A percentile compares a stretch with the other conserved stretches of the same genome.
phyloP scores from a whole-genome alignment of 1,284 basidiomycete species.

The Apiotrichum laibachii region DNA sequence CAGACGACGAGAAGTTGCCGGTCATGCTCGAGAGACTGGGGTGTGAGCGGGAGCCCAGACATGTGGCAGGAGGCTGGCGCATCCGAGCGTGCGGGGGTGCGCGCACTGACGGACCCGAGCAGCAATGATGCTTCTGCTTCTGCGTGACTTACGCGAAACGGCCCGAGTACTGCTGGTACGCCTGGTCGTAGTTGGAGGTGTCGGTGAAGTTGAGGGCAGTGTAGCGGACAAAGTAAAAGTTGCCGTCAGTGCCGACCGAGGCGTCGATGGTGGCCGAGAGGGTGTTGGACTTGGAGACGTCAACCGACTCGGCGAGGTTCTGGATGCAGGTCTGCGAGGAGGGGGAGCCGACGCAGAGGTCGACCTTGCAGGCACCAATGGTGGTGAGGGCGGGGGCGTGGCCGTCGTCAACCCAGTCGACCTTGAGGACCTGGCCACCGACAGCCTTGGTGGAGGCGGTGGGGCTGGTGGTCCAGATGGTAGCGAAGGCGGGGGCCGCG shows the following conservation, averaged over 20 bases:
- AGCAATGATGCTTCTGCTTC: too few relatives aligned
- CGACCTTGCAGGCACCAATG: conserved; percentile 64
- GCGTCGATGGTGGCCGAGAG: conserved; percentile 63
- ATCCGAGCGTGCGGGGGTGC: too few relatives aligned
- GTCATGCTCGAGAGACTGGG: conserved; percentile 42
- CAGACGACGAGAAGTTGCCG: conserved; percentile 41
- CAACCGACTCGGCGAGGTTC: conserved; percentile 57
- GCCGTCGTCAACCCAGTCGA: conserved; percentile 68
- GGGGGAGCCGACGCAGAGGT: conserved; percentile 60
- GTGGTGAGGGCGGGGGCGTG: conserved; percentile 57
- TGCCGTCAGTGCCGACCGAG: conserved; percentile 60
- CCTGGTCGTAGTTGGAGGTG: conserved; percentile 54
- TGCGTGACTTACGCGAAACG: conserved; percentile 58
- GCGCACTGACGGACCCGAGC: too few relatives aligned
- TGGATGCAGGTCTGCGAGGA: conserved; percentile 62
- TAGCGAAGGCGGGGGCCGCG: conserved; percentile 39
- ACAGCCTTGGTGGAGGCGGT: conserved; percentile 57
- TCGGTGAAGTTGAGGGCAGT: conserved; percentile 59
- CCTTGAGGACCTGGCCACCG: conserved; percentile 61
- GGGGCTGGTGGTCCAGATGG: conserved; percentile 49
- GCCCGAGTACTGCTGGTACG: conserved; percentile 74
- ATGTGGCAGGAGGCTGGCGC: too few relatives aligned
- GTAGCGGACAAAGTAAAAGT: conserved; percentile 58
- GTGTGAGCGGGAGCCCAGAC: too few relatives aligned
- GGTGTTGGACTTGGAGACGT: conserved; percentile 60